Conservation (phyloP, 129 eudicot genomes). For the Apium graveolens region DNA sequence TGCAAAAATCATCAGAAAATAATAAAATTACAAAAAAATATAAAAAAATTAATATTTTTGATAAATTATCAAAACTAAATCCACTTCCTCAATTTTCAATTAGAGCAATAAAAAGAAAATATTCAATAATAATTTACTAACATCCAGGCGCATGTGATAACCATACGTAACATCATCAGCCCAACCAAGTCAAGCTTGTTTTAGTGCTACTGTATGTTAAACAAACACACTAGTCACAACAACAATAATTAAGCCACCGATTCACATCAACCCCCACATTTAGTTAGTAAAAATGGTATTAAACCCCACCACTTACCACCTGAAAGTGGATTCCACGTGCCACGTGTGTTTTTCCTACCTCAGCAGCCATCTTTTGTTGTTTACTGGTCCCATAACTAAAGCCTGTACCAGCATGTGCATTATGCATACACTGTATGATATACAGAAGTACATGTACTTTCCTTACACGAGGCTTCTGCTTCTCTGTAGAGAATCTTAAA, state of each 20-base stretch:
- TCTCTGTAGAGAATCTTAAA: neutral
- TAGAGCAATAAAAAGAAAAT: neutral
- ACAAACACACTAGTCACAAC: too few relatives aligned
- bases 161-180: neutral
- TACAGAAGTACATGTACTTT: neutral
- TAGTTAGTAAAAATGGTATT: neutral
- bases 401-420: neutral
- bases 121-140: neutral
- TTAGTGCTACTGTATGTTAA: neutral
- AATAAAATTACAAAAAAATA: too few relatives aligned
- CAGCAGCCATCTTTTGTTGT: neutral
- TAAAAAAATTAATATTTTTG: too few relatives aligned
- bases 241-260: neutral
- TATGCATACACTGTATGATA: neutral
- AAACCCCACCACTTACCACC: conserved; percentile 8
- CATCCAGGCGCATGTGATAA: neutral
- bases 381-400: neutral
- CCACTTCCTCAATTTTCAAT: neutral
- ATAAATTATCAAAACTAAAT: neutral
- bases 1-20: too few relatives aligned
- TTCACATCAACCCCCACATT: neutral
- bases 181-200: neutral
- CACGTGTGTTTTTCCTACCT: neutral
- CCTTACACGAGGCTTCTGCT: neutral
- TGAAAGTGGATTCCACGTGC: conserved; percentile 10